Conservation (phyloP, 768 basidiomycete species). For the Termitomyces sp. region DNA sequence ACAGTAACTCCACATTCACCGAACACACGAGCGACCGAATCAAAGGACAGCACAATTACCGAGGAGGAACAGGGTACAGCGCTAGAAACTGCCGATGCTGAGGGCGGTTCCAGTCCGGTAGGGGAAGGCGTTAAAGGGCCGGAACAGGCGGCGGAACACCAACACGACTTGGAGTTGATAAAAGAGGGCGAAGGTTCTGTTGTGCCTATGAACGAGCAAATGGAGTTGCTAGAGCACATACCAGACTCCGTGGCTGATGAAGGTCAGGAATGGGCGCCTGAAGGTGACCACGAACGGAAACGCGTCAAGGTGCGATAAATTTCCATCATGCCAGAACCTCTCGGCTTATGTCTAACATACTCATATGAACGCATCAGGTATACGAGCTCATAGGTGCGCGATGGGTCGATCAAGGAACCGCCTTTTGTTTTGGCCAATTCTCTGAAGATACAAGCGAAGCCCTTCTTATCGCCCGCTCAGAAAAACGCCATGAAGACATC, state of each 20-base stretch:
- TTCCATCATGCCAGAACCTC: neutral
- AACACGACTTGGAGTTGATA: constrained; percentile 18
- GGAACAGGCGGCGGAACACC: constrained; percentile 12
- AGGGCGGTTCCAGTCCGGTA: neutral
- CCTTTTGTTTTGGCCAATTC: constrained; percentile 90
- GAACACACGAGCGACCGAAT: constrained; percentile 8
- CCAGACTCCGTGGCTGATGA: constrained; percentile 44
- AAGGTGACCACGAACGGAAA: constrained; percentile 71
- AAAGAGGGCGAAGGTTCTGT: constrained; percentile 31
- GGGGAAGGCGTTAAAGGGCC: constrained; percentile 12
- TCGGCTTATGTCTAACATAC: constrained; percentile 1
- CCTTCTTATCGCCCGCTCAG: constrained; percentile 78
- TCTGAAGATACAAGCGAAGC: constrained; percentile 73
- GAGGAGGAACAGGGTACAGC: neutral
- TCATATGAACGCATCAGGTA: constrained; percentile 48
- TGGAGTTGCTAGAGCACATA: constrained; percentile 43
- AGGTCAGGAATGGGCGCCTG: constrained; percentile 54
- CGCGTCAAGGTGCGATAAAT: constrained; percentile 64
- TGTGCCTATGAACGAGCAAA: constrained; percentile 33
- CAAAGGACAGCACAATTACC: constrained; percentile 2
- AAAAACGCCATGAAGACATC: constrained; percentile 63
- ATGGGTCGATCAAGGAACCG: constrained; percentile 97
- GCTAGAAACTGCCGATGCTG: neutral
- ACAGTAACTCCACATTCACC: constrained; percentile 9
- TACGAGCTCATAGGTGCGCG: constrained; percentile 88